Base-by-base conservation (phyloP, 2,329 filamentous ascomycete species). In the Didymella arachidicola region DNA sequence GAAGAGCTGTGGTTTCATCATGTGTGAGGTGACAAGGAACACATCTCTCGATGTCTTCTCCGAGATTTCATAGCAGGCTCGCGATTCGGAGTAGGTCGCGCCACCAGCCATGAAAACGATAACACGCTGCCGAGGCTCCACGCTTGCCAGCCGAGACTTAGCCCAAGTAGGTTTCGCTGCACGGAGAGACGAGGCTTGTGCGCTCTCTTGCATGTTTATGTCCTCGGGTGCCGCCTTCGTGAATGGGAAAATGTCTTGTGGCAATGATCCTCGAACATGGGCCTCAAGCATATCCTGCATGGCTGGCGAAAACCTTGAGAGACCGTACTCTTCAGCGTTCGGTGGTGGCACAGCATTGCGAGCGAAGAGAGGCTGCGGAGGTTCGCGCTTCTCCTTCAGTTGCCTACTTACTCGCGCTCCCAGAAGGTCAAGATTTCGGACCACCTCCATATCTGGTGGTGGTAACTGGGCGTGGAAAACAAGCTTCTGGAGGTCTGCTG, bases 121-220 rank as follows among this genome's bases (percentile, higher is more conserved):
- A 53, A 98, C 85, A 51, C 95, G 88, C 75, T 99, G 95, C 52
- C 90, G 87, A 64, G 93, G 96, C 74, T 98, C 94, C 60, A 83
- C 86, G 59, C 81, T 88, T 27, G 87, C 86, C 44, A 89, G 84
- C 42, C 92, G 88, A 10, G 91, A 89, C 52, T 92, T 91, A 2
- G 95, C 95, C 95, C 95, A 99, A 41, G 93, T 97, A 1, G 94
- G 95, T 71, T 97, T 96, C 16, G 93, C 93, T 10, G 92, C 91
- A 57, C 95, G 90, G 25, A 99, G 84, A 14, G 94, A 98, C 12
- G 90, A 76, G 1, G 79, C 77, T 14, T 64, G 61, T 1, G 79
- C 72, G 6, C 82, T 80, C 59, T 89, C 86, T 19, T 77, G 72
- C 10, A 82, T 80, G 48, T 84, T 78, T 54, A 88, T 84, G 66